Evolutionary conservation across 768 basidiomycete genomes (phyloP).

Genomic region (Auriscalpium orientale): DNA sequence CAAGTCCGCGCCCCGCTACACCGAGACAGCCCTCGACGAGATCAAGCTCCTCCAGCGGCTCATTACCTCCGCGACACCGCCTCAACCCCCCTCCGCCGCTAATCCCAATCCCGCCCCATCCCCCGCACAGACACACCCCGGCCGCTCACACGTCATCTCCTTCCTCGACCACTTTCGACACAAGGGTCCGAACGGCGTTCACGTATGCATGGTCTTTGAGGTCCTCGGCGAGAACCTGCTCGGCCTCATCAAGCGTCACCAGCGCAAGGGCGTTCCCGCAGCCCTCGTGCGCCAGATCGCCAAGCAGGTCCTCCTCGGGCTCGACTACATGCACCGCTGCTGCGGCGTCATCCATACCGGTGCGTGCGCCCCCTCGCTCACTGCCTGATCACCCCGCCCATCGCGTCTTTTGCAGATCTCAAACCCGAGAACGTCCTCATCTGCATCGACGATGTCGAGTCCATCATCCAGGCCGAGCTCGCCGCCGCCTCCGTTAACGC

Average conservation of each 20-base stretch:
- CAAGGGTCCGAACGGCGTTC: constrained; percentile 91
- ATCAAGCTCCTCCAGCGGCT: constrained; percentile 96
- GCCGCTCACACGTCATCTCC: constrained; percentile 90
- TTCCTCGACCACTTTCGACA: constrained; percentile 98
- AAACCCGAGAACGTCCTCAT: constrained; percentile 99
- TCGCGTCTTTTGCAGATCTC: constrained; percentile 48
- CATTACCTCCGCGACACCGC: constrained; percentile 72
- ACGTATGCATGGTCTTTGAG: constrained; percentile 99
- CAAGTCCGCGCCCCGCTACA: constrained; percentile 94
- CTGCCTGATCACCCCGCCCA: not conserved
- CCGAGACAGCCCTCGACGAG: constrained; percentile 97
- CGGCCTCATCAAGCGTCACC: constrained; percentile 94
- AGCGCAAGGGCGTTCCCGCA: constrained; percentile 96
- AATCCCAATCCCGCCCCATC: constrained; percentile 45
- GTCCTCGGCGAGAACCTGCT: constrained; percentile 96
- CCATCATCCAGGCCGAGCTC: constrained; percentile 81
- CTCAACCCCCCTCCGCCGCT: constrained; percentile 36
- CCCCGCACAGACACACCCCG: constrained; percentile 71
- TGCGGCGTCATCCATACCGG: constrained; percentile 97
- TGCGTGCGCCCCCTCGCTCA: constrained; percentile 22
- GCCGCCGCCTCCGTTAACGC: constrained; percentile 42
- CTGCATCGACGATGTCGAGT: constrained; percentile 93
- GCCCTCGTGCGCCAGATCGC: constrained; percentile 91
- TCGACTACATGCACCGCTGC: constrained; percentile 97
- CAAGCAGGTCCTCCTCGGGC: constrained; percentile 89